Percentiles rank a stretch among this genome's conserved stretches.
phyloP scores from a whole-genome alignment of 73 alveolate genomes.

The Uronychia binucleata region DNA sequence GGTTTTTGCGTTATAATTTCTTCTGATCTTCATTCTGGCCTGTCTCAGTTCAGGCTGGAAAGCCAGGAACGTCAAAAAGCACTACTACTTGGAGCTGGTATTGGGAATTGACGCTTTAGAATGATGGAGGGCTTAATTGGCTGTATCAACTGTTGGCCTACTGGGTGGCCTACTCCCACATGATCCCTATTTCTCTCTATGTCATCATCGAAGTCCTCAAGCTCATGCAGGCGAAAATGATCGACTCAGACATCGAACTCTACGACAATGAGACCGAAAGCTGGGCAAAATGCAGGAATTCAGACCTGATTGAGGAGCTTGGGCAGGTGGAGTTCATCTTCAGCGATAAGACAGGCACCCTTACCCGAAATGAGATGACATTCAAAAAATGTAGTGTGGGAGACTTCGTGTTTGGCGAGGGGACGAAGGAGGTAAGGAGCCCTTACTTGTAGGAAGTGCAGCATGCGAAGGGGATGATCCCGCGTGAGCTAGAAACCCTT shows the following conservation, averaged over 20 bases:
- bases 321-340: slow-evolving; percentile 73
- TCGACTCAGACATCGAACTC: slow-evolving; percentile 59
- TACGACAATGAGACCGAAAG: slow-evolving; percentile 28
- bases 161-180: slow-evolving; percentile 65
- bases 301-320: slow-evolving; percentile 59
- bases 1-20: slow-evolving; percentile 37
- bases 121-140: slow-evolving; percentile 2
- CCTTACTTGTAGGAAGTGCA: slow-evolving; percentile 7
- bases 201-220: slow-evolving; percentile 76
- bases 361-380: slow-evolving; percentile 57
- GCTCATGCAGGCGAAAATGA: slow-evolving; percentile 59
- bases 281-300: slow-evolving; percentile 44
- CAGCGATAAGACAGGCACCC: slow-evolving; percentile 88
- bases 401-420: slow-evolving; percentile 41
- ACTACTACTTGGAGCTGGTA: slow-evolving; percentile 25
- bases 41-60: slow-evolving; percentile 32
- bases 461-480: slow-evolving; percentile 14
- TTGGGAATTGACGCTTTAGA: neutral
- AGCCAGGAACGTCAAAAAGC: neutral
- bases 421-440: slow-evolving; percentile 26
- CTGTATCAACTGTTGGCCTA: slow-evolving; percentile 29
- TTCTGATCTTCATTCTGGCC: slow-evolving; percentile 23
- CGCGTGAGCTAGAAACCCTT: too few relatives aligned
- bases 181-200: slow-evolving; percentile 79
- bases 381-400: slow-evolving; percentile 54